Conservation (phyloP, 2,329 filamentous ascomycete species). For the Xylaria sp. region DNA sequence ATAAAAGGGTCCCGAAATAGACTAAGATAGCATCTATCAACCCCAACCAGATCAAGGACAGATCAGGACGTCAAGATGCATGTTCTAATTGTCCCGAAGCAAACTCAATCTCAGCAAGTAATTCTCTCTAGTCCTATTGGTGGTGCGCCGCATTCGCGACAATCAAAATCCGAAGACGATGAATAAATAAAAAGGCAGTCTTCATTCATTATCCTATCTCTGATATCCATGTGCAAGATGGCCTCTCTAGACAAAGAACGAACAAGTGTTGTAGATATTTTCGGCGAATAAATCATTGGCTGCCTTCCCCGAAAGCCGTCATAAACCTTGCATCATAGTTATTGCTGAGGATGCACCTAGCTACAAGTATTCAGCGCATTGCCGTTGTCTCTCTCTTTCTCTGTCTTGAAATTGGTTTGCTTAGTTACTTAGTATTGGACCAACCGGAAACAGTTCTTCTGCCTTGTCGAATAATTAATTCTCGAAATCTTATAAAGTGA, state of each 20-base stretch:
- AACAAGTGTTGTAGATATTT: background rate
- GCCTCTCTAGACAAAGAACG: background rate
- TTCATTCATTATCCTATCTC: too few species aligned
- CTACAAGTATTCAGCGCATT: too few species aligned
- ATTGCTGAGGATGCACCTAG: background rate
- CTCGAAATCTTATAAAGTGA: background rate
- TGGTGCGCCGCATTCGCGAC: background rate
- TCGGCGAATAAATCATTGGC: slow-evolving; percentile 3
- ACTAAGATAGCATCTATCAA: slow-evolving; percentile 12
- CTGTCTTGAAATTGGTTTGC: background rate
- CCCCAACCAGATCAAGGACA: slow-evolving; percentile 31
- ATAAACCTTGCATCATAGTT: background rate
- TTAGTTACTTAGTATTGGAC: background rate
- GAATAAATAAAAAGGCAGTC: too few species aligned
- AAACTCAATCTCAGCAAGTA: slow-evolving; percentile 6
- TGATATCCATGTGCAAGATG: background rate
- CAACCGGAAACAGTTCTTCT: background rate
- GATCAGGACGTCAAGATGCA: slow-evolving; percentile 27
- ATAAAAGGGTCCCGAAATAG: slow-evolving; percentile 16
- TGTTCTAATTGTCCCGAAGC: background rate
- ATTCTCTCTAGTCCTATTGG: slow-evolving; percentile 8
- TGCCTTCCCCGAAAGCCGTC: background rate
- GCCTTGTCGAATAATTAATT: background rate
- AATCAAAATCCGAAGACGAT: too few species aligned
- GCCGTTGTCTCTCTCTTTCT: background rate